Evolutionary conservation across 805 yeast genomes (phyloP), one percentile per base, ranked within the genome.

Genomic region (Spathaspora arborariae): DNA sequence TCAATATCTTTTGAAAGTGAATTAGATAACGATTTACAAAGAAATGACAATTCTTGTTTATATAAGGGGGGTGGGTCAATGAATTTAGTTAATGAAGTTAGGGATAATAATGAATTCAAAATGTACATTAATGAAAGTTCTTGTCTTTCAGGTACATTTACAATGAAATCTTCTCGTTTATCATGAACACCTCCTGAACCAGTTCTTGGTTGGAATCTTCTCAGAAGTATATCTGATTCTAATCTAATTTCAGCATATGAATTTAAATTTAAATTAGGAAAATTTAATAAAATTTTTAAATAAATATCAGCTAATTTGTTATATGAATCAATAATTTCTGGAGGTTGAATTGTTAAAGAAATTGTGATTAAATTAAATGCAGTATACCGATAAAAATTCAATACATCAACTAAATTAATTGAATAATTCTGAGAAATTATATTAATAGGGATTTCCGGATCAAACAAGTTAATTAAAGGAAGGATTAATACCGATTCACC

Each of bases 121-220:
- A 60, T 43, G 38, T 51, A 67, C 48, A 65, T 40, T 42, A 66
- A 52, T 2, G 71, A 55, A 4, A 66, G 51, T 48, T 67, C 71
- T 42, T 61, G 67, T 45, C 72, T 54, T 37, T 58, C 58, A 7
- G 22, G 15, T 8, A 51, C 27, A 11, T 33, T 39, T 6, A 45
- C 39, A 5, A 46, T 20, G 11, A 45, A 21, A 6, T 47, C 42
- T 9, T 45, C 46, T 9, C 44, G 42, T 33, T 36, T 42, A 16
- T 37, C 42, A 27, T 33, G 43, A 4, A 38, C n/a, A 20, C 38
- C 44, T 16, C 33, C 35, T 3, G 20, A 15, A 37, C 22, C 22
- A 20, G 39, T 15, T n/a, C n/a, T n/a, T n/a, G n/a, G n/a, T n/a
- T n/a, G n/a, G n/a, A 30, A 30, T 16, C 35, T 15, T 30, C 35